Evolutionary conservation across 2,329 filamentous ascomycete genomes (phyloP).

Genomic region (Aspergillus luchuensis): DNA sequence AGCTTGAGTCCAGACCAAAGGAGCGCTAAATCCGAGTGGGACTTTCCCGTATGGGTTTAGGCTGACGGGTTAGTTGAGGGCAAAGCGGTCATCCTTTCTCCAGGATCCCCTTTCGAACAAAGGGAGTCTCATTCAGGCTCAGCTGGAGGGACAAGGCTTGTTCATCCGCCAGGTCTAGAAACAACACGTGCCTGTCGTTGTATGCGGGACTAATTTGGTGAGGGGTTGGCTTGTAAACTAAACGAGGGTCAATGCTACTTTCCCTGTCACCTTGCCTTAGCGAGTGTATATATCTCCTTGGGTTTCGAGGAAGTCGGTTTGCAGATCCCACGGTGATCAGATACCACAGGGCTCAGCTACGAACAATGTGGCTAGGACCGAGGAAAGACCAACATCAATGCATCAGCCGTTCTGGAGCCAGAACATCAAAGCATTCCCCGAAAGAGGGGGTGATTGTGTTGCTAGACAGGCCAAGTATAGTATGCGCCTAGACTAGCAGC

Average conservation of each 20-base stretch:
- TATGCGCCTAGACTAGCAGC: background rate
- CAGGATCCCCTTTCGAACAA: background rate
- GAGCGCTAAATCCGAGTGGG: background rate
- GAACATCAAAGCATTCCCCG: no score
- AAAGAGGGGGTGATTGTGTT: no score
- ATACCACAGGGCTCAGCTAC: no score
- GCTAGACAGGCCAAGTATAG: background rate
- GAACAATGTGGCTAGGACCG: no score
- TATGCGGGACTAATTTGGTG: constrained; percentile 23
- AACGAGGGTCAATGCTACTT: background rate
- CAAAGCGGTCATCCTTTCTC: background rate
- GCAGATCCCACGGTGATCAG: no score
- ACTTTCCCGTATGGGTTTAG: background rate
- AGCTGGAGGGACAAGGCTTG: background rate
- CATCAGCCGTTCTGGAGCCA: no score
- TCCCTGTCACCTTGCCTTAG: no score
- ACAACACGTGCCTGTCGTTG: constrained; percentile 24
- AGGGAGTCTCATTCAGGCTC: background rate
- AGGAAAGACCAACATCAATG: no score
- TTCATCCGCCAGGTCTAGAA: constrained; percentile 3
- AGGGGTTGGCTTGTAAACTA: background rate
- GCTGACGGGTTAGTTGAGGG: background rate
- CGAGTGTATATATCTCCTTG: no score
- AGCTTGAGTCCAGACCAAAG: constrained; percentile 3
- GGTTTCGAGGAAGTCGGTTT: no score